phyloP scores from a whole-genome alignment of 2,329 filamentous ascomycete species.

The Microcera coccophila region DNA sequence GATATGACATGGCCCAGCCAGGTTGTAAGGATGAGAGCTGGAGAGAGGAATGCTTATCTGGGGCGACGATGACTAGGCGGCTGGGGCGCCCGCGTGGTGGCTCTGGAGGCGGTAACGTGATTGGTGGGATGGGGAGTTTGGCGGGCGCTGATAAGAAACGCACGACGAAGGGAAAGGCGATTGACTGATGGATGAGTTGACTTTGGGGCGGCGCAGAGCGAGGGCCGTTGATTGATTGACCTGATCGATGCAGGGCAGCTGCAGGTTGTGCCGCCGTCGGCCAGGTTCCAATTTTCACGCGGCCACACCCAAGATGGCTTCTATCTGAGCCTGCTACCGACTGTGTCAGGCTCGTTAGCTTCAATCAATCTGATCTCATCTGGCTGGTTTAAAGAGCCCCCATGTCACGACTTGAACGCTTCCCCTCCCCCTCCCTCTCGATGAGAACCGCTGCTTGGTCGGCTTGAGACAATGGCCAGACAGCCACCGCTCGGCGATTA shows the following conservation, averaged over 20 bases:
- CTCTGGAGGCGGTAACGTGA: conserved; percentile 10
- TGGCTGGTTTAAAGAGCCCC: no score
- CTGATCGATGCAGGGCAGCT: no score
- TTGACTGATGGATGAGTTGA: background rate
- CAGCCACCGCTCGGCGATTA: no score
- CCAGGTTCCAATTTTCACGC: background rate
- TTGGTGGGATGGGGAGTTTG: conserved; percentile 13
- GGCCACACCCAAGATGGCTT: background rate
- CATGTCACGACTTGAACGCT: no score
- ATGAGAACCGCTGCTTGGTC: no score
- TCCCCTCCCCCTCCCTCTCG: no score
- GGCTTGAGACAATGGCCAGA: no score
- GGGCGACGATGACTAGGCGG: conserved; percentile 2
- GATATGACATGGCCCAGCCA: conserved; percentile 14
- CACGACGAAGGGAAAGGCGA: background rate
- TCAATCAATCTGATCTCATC: no score
- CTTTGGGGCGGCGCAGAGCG: background rate
- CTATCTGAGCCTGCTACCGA: no score
- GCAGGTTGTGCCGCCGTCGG: no score
- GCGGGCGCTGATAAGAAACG: conserved; percentile 23
- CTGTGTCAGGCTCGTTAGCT: no score
- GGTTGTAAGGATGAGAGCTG: conserved; percentile 19
- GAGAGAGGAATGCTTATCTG: conserved; percentile 14
- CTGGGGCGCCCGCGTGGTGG: conserved; percentile 14
- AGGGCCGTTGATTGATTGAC: background rate